Percentiles rank a stretch among this genome's conserved stretches.
Evolutionary conservation across 139 green algal species (phyloP).

Genomic region (Closterium sp.): DNA sequence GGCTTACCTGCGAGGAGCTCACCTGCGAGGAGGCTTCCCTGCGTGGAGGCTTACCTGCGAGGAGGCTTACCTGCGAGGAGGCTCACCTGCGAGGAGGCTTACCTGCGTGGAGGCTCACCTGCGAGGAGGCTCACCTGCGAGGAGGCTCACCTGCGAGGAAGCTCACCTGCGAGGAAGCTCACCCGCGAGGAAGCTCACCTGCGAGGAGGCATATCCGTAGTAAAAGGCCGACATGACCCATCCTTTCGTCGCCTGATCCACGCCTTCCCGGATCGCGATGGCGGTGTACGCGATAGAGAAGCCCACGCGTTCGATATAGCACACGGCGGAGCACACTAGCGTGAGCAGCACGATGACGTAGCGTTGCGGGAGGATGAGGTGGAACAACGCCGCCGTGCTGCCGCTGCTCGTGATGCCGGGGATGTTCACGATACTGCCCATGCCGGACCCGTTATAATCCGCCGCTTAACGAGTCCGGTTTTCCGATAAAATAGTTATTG

Average conservation of each 20-base stretch:
- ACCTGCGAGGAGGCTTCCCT: too few relatives aligned
- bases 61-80: too few relatives aligned
- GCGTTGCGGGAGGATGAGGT: constrained; percentile 30
- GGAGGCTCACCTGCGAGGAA: too few relatives aligned
- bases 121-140: too few relatives aligned
- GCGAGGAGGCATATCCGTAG: constrained; percentile 91
- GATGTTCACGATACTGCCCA: background rate
- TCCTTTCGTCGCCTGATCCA: constrained; percentile 72
- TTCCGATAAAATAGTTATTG: too few relatives aligned
- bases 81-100: too few relatives aligned
- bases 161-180: too few relatives aligned
- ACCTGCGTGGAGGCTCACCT: too few relatives aligned
- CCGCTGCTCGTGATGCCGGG: background rate
- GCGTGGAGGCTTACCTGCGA: constrained; percentile 87
- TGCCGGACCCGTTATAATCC: background rate
- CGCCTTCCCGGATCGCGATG: constrained; percentile 57
- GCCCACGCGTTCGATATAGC: constrained; percentile 91
- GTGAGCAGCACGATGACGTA: constrained; percentile 47
- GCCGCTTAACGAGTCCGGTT: background rate
- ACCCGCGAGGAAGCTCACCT: too few relatives aligned
- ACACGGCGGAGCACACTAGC: constrained; percentile 82
- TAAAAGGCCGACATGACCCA: constrained; percentile 91
- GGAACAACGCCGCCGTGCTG: background rate
- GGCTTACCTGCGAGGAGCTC: too few relatives aligned
- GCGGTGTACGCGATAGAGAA: constrained; percentile 95